Base-by-base conservation (phyloP, 371 early-diverging fungal genomes). In the Entomophthora muscae region DNA sequence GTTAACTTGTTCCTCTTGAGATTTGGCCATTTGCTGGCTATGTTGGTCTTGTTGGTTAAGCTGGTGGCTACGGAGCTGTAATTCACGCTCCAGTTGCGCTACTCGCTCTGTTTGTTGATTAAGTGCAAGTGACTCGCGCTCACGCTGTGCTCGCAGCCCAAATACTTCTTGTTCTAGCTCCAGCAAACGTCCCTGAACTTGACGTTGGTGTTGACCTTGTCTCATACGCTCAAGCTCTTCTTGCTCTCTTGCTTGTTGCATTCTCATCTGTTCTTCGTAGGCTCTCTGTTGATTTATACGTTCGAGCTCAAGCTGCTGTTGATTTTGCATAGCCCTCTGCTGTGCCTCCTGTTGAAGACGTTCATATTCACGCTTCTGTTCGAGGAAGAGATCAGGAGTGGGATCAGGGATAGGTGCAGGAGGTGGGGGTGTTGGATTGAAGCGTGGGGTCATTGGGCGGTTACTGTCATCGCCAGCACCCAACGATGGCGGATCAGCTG, bases 81-180 rank as follows among this genome's bases (percentile, higher is more conserved):
- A 70, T 73, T 96, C 92, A 65, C 86, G 85, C 68, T 93, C 90
- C 42, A 93, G 76, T 3, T 63, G 57, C 22, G 64, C 17, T 55
- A 74, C 23, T 75, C 83, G 81, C 72, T 78, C 72, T 54, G 89
- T 87, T 67, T 93, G 92, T 69, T 93, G 90, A 59, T 84, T 80
- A 32, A 93, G 71, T 64, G 85, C 71, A 77, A 87, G 79, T 65
- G 86, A 83, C 68, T 93, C 91, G 59, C 89, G 82, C 67, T 89
- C 89, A 57, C 84, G 73, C 70, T 91, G 90, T 32, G 83, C 83
- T 30, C 83, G 76, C 42, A 81, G 78, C 61, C 83, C 76, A 61
- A 90, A 76, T 3, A 93, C 68, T 68, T 93, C 85, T 68, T 80
- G 79, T 69, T 90, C 88, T 52, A 89, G 67, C 53, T 91, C 86